Evolutionary conservation across 768 basidiomycete genomes (phyloP).

Genomic region (Harrya chromipes): DNA sequence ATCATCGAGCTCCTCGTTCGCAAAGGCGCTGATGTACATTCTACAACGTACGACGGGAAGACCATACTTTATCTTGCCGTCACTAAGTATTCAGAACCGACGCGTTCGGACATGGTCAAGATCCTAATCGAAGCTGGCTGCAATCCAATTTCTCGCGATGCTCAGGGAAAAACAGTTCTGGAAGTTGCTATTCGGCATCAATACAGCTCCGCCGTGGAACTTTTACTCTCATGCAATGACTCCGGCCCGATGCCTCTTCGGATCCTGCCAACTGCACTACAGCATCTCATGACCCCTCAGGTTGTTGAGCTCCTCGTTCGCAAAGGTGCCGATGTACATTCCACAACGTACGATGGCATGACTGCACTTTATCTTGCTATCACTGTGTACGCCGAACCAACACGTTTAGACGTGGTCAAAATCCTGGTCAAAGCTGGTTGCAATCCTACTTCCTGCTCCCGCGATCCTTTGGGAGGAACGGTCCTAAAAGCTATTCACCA

Average conservation of each 20-base stretch:
- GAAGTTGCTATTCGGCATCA: neutral
- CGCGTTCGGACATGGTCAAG: neutral
- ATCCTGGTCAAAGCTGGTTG: neutral
- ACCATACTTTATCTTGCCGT: neutral
- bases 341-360: neutral
- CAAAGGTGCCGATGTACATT: neutral
- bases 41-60: neutral
- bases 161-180: neutral
- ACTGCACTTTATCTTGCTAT: neutral
- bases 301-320: neutral
- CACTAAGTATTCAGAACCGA: neutral
- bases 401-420: neutral
- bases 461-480: neutral
- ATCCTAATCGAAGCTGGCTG: neutral
- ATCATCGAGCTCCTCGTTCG: neutral
- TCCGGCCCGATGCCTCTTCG: neutral
- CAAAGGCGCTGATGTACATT: neutral
- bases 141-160: neutral
- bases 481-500: neutral
- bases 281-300: too few species aligned
- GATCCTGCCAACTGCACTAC: neutral
- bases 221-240: too few species aligned
- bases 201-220: too few species aligned
- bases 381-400: neutral
- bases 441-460: neutral